Evolutionary conservation across 1,284 basidiomycete genomes (phyloP).

Genomic region (Ganoderma sinense): DNA sequence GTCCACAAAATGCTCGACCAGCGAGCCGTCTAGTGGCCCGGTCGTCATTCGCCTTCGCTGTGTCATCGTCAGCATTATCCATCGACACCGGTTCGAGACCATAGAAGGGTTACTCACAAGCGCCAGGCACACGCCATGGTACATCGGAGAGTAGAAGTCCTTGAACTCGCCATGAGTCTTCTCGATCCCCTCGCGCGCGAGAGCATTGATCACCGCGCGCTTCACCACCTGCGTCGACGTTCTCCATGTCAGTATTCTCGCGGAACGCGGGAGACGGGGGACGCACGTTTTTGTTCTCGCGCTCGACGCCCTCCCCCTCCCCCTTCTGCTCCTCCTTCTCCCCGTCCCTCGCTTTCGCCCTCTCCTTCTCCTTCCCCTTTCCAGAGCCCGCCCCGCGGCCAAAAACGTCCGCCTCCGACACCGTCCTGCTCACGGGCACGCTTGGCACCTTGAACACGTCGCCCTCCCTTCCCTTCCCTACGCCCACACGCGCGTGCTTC

Average conservation of each 20-base stretch:
- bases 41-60: slow-evolving; percentile 72
- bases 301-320: background rate
- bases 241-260: background rate
- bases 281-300: slow-evolving; percentile 49
- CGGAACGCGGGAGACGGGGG: background rate
- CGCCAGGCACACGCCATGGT: slow-evolving; percentile 43
- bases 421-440: slow-evolving; percentile 36
- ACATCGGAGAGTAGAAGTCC: slow-evolving; percentile 41
- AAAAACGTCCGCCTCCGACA: slow-evolving; percentile 56
- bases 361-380: slow-evolving; percentile 43
- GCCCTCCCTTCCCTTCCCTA: slow-evolving; percentile 26
- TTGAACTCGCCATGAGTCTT: slow-evolving; percentile 67
- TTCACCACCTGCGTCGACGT: slow-evolving; percentile 50
- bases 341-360: background rate
- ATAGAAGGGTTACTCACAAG: slow-evolving; percentile 33
- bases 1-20: slow-evolving; percentile 53
- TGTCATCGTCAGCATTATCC: background rate
- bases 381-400: slow-evolving; percentile 31
- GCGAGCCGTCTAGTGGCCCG: slow-evolving; percentile 66
- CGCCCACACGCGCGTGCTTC: slow-evolving; percentile 28
- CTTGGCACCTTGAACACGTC: slow-evolving; percentile 49
- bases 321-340: background rate
- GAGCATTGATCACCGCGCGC: slow-evolving; percentile 46
- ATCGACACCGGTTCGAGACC: slow-evolving; percentile 1
- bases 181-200: slow-evolving; percentile 51